These are phyloP conservation scores for Harrya chromipes DNA, from an alignment of 768 basidiomycete species.

Conservation along the genomic window DNA sequence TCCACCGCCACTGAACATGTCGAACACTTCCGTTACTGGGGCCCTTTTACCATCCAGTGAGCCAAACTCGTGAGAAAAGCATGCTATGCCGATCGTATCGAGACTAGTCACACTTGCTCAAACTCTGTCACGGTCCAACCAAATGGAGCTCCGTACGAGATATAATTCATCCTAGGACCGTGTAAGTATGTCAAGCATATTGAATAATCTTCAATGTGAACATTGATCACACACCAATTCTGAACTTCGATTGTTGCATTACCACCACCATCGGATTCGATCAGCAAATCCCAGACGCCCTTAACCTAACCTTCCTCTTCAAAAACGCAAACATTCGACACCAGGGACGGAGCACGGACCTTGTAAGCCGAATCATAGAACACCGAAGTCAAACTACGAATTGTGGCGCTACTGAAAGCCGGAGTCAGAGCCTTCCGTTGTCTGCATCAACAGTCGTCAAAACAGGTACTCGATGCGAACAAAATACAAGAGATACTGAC, in stretches of 20 bases:
- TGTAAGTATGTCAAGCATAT: no score
- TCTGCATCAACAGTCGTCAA: slow-evolving; percentile 15
- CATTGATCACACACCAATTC: slow-evolving; percentile 33
- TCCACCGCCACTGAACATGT: slow-evolving; percentile 17
- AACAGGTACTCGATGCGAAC: slow-evolving; percentile 19
- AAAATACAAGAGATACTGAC: slow-evolving; percentile 15
- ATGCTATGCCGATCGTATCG: slow-evolving; percentile 44
- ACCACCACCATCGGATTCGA: slow-evolving; percentile 21
- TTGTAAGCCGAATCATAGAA: slow-evolving; percentile 44
- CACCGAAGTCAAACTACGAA: slow-evolving; percentile 34
- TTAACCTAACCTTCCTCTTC: slow-evolving; percentile 21
- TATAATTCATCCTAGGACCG: slow-evolving; percentile 37
- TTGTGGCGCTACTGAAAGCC: slow-evolving; percentile 41
- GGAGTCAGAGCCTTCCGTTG: slow-evolving; percentile 39
- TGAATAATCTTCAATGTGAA: no score
- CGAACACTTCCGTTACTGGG: slow-evolving; percentile 26
- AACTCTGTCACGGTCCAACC: neutral
- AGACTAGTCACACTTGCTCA: slow-evolving; percentile 25
- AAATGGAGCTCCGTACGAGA: slow-evolving; percentile 33
- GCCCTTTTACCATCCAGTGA: slow-evolving; percentile 36
- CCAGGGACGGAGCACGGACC: slow-evolving; percentile 25
- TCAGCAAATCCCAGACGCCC: slow-evolving; percentile 29
- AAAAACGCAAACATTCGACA: neutral
- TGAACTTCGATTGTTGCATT: slow-evolving; percentile 46
- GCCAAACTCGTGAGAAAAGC: slow-evolving; percentile 45